Percentiles rank a stretch among this genome's conserved stretches.
Evolutionary conservation across 2,329 filamentous ascomycete species (phyloP).

Genomic region (Paracamarosporium sp.): DNA sequence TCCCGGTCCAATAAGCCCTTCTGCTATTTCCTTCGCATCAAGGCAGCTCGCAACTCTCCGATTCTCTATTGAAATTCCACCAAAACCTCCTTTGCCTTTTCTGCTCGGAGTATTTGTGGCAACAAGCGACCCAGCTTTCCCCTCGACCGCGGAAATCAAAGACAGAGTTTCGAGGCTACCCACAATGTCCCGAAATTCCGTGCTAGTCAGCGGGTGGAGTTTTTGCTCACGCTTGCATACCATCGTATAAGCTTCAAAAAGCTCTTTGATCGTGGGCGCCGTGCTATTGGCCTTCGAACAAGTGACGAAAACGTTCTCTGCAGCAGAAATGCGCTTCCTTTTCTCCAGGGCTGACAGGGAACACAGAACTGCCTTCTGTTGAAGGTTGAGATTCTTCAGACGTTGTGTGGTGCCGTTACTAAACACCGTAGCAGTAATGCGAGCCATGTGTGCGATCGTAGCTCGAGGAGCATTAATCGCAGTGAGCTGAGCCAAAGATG

Average conservation of each 20-base stretch:
- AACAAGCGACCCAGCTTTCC: constrained; percentile 72
- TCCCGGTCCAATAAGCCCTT: constrained; percentile 67
- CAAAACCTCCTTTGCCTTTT: constrained; percentile 60
- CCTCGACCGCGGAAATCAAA: constrained; percentile 73
- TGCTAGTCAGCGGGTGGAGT: constrained; percentile 85
- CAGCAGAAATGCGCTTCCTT: constrained; percentile 61
- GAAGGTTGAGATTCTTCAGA: constrained; percentile 86
- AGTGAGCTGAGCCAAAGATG: constrained; percentile 69
- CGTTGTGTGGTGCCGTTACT: constrained; percentile 87
- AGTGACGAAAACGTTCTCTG: constrained; percentile 41
- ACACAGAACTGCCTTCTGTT: constrained; percentile 95
- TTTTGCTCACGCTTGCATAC: constrained; percentile 89
- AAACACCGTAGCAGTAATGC: constrained; percentile 87
- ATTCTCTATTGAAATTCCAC: constrained; percentile 69
- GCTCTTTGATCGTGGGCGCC: constrained; percentile 80
- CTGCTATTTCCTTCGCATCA: constrained; percentile 78
- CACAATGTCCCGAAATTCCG: constrained; percentile 93
- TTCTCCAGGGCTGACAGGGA: constrained; percentile 87
- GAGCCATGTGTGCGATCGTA: constrained; percentile 88
- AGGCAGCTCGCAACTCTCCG: constrained; percentile 80
- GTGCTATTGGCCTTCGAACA: constrained; percentile 55
- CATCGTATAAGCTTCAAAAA: constrained; percentile 83
- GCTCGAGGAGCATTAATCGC: constrained; percentile 84
- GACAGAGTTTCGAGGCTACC: constrained; percentile 88
- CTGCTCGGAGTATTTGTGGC: constrained; percentile 74